These are phyloP conservation scores for Blastocystis sp. DNA, from an alignment of 352 stramenopile genomes.

Conservation along the genomic window DNA sequence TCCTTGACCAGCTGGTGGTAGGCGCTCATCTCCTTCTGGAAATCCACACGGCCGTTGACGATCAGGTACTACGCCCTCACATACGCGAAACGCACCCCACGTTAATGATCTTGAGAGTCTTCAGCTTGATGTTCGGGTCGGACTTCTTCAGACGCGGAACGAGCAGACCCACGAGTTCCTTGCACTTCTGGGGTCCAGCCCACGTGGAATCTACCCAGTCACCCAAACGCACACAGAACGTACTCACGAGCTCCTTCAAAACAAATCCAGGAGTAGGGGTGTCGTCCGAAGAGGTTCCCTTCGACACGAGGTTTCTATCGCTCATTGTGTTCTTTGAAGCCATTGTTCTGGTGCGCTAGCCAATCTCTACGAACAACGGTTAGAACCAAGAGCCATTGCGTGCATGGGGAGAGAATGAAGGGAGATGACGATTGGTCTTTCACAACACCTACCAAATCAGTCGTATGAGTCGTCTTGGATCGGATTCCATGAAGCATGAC, in stretches of 20 bases:
- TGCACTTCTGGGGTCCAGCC: constrained; percentile 57
- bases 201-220: constrained; percentile 33
- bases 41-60: constrained; percentile 66
- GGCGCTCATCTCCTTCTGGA: constrained; percentile 64
- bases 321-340: constrained; percentile 70
- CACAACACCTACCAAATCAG: not conserved
- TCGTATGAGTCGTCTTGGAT: not conserved
- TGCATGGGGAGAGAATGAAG: not conserved
- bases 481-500: not conserved
- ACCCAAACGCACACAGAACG: not conserved
- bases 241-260: constrained; percentile 67
- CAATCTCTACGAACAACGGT: constrained; percentile 24
- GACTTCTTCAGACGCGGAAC: constrained; percentile 67
- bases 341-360: constrained; percentile 19
- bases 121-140: constrained; percentile 67
- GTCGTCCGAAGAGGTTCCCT: constrained; percentile 59
- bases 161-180: constrained; percentile 42
- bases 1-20: constrained; percentile 57
- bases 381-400: constrained; percentile 20
- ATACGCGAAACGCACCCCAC: not conserved
- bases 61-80: constrained; percentile 42
- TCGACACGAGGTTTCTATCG: constrained; percentile 68
- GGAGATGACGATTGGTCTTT: not conserved
- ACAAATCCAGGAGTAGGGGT: constrained; percentile 68
- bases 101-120: constrained; percentile 69